Conservation (phyloP, 2,329 filamentous ascomycete genomes). For the Clarireedia paspali region DNA sequence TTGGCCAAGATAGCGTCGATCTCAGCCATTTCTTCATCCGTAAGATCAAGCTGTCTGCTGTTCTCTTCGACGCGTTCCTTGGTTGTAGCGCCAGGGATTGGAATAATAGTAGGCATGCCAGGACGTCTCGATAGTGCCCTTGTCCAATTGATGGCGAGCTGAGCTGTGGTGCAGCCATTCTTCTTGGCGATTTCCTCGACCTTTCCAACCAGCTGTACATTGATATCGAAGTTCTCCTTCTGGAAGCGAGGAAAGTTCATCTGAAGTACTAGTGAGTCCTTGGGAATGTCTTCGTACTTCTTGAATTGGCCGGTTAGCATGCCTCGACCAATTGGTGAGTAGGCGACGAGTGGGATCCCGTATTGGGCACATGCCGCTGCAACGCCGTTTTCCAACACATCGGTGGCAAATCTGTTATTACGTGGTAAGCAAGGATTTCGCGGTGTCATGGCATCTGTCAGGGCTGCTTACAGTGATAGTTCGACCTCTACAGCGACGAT, state of each 20-base stretch:
- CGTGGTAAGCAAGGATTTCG: too few species aligned
- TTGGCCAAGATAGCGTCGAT: constrained; percentile 19
- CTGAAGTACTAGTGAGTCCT: constrained; percentile 35
- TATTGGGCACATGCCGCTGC: constrained; percentile 47
- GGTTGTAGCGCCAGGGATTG: constrained; percentile 16
- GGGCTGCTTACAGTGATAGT: not conserved
- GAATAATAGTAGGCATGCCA: constrained; percentile 8
- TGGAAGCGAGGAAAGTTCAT: constrained; percentile 50
- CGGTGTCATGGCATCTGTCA: too few species aligned
- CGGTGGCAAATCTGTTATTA: too few species aligned
- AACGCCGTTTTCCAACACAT: constrained; percentile 25
- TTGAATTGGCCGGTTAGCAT: constrained; percentile 46
- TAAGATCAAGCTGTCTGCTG: constrained; percentile 17
- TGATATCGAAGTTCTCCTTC: constrained; percentile 52
- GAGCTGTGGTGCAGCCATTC: constrained; percentile 44
- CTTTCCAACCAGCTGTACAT: constrained; percentile 51
- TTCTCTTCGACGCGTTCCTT: constrained; percentile 26
- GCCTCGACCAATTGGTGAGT: constrained; percentile 56
- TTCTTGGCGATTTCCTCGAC: constrained; percentile 47
- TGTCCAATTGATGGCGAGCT: constrained; percentile 8
- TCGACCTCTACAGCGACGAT: constrained; percentile 38
- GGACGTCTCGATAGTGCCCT: not conserved
- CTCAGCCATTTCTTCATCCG: constrained; percentile 23
- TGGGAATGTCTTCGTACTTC: constrained; percentile 43
- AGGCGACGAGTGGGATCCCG: constrained; percentile 56